Conservation (phyloP, 139 green algal genomes). For the Dunaliella sp. region DNA sequence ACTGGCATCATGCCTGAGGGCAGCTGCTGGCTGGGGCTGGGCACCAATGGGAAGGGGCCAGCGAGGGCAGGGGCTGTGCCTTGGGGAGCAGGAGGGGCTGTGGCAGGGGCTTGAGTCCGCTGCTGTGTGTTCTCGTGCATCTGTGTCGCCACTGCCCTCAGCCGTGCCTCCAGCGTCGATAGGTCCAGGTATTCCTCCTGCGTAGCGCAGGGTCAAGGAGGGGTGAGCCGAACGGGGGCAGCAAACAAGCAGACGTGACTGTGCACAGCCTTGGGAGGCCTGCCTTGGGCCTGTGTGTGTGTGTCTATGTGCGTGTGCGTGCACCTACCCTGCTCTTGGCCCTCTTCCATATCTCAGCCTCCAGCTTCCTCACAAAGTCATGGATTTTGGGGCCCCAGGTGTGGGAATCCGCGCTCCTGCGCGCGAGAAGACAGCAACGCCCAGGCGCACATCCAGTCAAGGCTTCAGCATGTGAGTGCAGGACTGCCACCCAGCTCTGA, state of each 20-base stretch:
- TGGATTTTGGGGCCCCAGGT: slow-evolving; percentile 70
- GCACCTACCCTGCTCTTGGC: slow-evolving; percentile 61
- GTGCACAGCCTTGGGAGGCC: too few relatives aligned
- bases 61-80: too few relatives aligned
- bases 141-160: slow-evolving; percentile 72
- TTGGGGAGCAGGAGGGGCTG: slow-evolving; percentile 21
- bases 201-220: neutral
- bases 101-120: slow-evolving; percentile 4
- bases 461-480: too few relatives aligned
- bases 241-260: too few relatives aligned
- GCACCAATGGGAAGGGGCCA: neutral
- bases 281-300: too few relatives aligned
- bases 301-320: too few relatives aligned
- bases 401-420: slow-evolving; percentile 33
- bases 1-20: slow-evolving; percentile 13
- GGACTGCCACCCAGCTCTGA: too few relatives aligned
- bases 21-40: neutral
- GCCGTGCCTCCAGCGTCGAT: slow-evolving; percentile 76
- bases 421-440: slow-evolving; percentile 38
- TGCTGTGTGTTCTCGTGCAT: neutral
- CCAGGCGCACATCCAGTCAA: too few relatives aligned
- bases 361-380: slow-evolving; percentile 81
- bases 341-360: slow-evolving; percentile 74
- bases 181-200: slow-evolving; percentile 85
- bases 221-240: neutral